phyloP scores from a whole-genome alignment of 192 early-diverging fungal genomes.

The Gaertneriomyces sp. region DNA sequence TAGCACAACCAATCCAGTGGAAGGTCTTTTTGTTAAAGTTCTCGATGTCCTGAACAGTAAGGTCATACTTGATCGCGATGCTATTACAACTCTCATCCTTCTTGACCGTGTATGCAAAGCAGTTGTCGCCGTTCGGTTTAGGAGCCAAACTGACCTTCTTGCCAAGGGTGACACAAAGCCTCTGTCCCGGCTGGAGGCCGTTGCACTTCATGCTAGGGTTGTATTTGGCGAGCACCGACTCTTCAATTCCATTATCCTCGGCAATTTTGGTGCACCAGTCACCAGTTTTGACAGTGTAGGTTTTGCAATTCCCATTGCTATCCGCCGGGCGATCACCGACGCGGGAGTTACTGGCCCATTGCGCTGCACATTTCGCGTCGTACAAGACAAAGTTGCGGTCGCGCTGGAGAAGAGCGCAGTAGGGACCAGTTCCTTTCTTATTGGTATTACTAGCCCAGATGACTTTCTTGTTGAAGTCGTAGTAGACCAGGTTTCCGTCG shows the following conservation, averaged over 20 bases:
- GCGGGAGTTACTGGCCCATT: neutral
- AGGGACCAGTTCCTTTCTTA: slow-evolving; percentile 5
- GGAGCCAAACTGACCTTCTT: neutral
- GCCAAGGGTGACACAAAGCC: neutral
- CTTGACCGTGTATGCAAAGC: slow-evolving; percentile 13
- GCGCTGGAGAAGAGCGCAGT: slow-evolving; percentile 2
- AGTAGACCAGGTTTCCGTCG: slow-evolving; percentile 11
- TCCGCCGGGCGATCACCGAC: slow-evolving; percentile 1
- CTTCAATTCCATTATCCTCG: neutral
- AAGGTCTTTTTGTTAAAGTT: slow-evolving; percentile 11
- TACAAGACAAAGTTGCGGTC: slow-evolving; percentile 14
- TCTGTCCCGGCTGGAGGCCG: slow-evolving; percentile 8
- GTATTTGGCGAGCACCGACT: neutral
- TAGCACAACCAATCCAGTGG: slow-evolving; percentile 10
- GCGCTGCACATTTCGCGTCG: neutral
- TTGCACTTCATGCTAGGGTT: slow-evolving; percentile 12
- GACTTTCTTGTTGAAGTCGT: neutral
- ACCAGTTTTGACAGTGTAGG: neutral
- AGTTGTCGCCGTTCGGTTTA: neutral
- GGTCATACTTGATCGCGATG: slow-evolving; percentile 6
- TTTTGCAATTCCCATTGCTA: neutral
- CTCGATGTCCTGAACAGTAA: neutral
- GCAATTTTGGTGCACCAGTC: slow-evolving; percentile 6
- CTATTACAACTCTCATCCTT: slow-evolving; percentile 7
- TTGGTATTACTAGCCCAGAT: neutral